Evolutionary conservation across 768 basidiomycete species (phyloP).

Genomic region (Leccinum fibrillosum): DNA sequence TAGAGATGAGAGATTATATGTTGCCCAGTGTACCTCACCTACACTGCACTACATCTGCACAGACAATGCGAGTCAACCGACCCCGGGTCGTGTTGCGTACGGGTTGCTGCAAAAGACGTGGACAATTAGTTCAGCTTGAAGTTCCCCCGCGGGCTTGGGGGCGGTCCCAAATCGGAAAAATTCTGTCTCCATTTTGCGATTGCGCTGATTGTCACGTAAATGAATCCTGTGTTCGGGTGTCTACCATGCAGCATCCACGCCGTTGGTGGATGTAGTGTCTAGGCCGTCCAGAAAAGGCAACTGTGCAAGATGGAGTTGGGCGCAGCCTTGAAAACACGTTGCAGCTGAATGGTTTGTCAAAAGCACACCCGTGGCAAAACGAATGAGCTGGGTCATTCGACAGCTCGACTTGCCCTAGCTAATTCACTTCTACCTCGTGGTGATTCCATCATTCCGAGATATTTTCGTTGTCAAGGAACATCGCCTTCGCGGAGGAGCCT

Average conservation of each 20-base stretch:
- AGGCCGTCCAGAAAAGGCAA: slow-evolving; percentile 25
- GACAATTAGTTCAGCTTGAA: slow-evolving; percentile 21
- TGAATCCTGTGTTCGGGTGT: slow-evolving; percentile 14
- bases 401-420: slow-evolving; percentile 1
- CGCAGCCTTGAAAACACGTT: slow-evolving; percentile 26
- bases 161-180: slow-evolving; percentile 8
- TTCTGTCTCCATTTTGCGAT: slow-evolving; percentile 7
- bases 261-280: slow-evolving; percentile 6
- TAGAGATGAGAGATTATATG: slow-evolving; percentile 20
- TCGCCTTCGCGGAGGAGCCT: slow-evolving; percentile 24
- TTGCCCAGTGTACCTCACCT: slow-evolving; percentile 20
- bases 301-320: slow-evolving; percentile 19
- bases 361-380: slow-evolving; percentile 1
- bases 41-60: slow-evolving; percentile 20
- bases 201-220: slow-evolving; percentile 1
- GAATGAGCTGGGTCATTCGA: slow-evolving; percentile 10
- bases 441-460: slow-evolving; percentile 8
- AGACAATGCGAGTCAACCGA: slow-evolving; percentile 4
- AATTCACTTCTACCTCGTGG: slow-evolving; percentile 20
- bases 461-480: slow-evolving; percentile 21
- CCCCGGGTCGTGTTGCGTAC: slow-evolving; percentile 3
- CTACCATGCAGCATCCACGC: slow-evolving; percentile 24
- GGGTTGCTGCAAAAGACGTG: slow-evolving; percentile 15
- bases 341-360: slow-evolving; percentile 14
- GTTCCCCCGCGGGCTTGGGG: slow-evolving; percentile 7